Base-by-base conservation (phyloP, 108 stramenopile genomes). In the Skeletonema marinoi region DNA sequence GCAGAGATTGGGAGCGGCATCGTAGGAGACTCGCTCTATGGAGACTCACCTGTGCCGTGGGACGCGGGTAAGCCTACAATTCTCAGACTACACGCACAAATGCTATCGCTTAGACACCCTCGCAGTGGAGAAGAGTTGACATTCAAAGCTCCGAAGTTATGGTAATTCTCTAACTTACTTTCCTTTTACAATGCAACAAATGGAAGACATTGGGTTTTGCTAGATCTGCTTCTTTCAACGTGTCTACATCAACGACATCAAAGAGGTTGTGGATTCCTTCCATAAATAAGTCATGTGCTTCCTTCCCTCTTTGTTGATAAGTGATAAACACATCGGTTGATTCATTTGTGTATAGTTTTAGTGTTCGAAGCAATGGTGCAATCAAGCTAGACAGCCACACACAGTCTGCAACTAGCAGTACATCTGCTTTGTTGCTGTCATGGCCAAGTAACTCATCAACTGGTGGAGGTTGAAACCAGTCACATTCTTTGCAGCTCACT, bases 341-440 rank as follows among this genome's bases (percentile, higher is more conserved):
- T 33, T 70, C 2, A 19, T 68, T 32, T 46, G 78, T 39, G 68
- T 82, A 74, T 65, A 11, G 32, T 68, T 65, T 19, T 3, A 92
- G 12, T 9, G 89, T 89, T 46, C 66, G 66, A 3, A 92, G 42
- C 35, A 92, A 66, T 39, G 91, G 91, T 33, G 65, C 60, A 41
- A 92, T 85, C 32, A 92, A 76, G 70, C 71, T 66, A 6, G 80
- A 73, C 54, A 90, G 33, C 91, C 91, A 92, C 9, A 92, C 88
- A 73, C 89, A 89, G 51, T 92, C 91, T 32, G 91, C 89, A 39
- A 88, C 78, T 36, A 92, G 62, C 2, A 90, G 72, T 11, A 90
- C 84, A 46, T 90, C 85, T 46, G 87, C 77, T 29, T 17, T 36
- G 60, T 44, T 30, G 17, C 4, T 58, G 61, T 32, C 61, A 12